Evolutionary conservation across 1,139 yeast species (phyloP).

Genomic region (Nakaseomyces sp.): DNA sequence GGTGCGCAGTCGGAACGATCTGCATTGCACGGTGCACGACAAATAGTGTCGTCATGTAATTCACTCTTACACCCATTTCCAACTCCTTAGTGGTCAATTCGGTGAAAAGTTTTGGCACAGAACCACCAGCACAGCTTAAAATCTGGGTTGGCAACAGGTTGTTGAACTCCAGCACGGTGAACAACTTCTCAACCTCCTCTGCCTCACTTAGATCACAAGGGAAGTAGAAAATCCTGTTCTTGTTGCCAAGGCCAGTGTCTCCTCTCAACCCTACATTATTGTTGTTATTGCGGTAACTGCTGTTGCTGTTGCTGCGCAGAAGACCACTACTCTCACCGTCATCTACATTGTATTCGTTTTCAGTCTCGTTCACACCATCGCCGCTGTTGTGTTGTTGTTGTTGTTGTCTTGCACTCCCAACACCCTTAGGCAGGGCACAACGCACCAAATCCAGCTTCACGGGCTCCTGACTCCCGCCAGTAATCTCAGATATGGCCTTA

Average conservation of each 20-base stretch:
- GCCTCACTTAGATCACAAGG: conserved; percentile 63
- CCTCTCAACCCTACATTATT: not conserved
- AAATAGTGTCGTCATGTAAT: conserved; percentile 67
- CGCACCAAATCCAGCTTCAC: not conserved
- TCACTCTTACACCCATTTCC: conserved; percentile 51
- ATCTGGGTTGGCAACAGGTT: conserved; percentile 53
- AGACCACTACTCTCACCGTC: conserved; percentile 3
- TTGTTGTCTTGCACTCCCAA: too few relatives aligned
- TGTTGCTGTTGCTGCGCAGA: conserved; percentile 10
- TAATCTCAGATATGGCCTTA: conserved; percentile 41
- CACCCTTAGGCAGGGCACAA: not conserved
- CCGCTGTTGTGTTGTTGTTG: too few relatives aligned
- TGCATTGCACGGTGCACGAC: conserved; percentile 53
- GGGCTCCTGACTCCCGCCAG: conserved; percentile 8
- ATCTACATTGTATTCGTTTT: not conserved
- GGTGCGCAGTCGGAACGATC: conserved; percentile 34
- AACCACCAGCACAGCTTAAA: conserved; percentile 82
- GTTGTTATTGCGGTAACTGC: conserved; percentile 8
- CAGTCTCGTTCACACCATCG: not conserved
- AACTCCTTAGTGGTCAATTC: conserved; percentile 57
- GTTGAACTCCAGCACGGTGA: conserved; percentile 27
- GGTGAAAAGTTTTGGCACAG: conserved; percentile 67
- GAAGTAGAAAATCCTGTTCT: conserved; percentile 39
- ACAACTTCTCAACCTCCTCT: conserved; percentile 39
- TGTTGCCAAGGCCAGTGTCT: not conserved